phyloP scores from a whole-genome alignment of 2,329 filamentous ascomycete genomes.

The Pseudogymnoascus destructans region DNA sequence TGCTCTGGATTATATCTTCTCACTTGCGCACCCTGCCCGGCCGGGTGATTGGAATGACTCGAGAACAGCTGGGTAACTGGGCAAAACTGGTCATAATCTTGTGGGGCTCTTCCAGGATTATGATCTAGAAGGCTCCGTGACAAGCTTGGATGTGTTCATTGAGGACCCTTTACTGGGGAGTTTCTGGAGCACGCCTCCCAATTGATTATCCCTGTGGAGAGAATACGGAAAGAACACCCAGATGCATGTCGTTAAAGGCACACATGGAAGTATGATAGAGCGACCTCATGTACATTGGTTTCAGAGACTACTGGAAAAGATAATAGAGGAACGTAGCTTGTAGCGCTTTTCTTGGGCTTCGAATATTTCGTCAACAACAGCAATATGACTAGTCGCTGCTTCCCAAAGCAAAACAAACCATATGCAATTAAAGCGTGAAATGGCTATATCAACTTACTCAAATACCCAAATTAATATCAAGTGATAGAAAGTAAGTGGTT shows the following conservation, averaged over 20 bases:
- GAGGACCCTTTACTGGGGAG: too few species aligned
- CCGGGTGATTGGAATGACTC: too few species aligned
- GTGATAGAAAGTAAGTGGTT: neutral
- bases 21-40: too few species aligned
- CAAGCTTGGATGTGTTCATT: too few species aligned
- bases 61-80: too few species aligned
- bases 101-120: too few species aligned
- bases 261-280: neutral
- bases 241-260: neutral
- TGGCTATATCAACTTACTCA: neutral
- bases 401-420: neutral
- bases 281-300: neutral
- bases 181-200: too few species aligned
- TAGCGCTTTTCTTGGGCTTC: neutral
- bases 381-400: neutral
- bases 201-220: neutral
- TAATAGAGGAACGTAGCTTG: neutral
- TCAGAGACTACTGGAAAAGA: neutral
- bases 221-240: neutral
- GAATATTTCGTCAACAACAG: neutral
- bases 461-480: neutral
- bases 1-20: too few species aligned
- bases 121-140: too few species aligned
- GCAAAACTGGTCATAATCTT: too few species aligned
- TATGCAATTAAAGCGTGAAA: neutral